These are phyloP conservation scores for Xerocomus brunneocitrinus DNA, from an alignment of 768 basidiomycete genomes.

Conservation along the genomic window DNA sequence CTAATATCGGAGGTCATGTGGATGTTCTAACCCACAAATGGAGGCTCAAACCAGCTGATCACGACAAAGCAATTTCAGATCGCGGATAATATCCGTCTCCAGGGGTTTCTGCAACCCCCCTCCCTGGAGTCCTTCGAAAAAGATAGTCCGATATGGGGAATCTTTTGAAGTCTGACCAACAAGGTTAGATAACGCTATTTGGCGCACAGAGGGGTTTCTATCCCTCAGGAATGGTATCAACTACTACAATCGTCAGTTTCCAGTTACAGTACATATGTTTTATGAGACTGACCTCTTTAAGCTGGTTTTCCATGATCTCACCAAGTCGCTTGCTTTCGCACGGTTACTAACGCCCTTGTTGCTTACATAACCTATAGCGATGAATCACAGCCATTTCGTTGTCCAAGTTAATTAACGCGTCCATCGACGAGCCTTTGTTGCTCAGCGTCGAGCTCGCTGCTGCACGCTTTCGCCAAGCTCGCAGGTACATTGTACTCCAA, in stretches of 20 bases:
- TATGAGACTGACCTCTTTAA: constrained; percentile 34
- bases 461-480: too few species aligned
- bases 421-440: constrained; percentile 4
- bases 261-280: background rate
- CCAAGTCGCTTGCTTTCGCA: constrained; percentile 14
- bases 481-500: background rate
- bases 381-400: background rate
- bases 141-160: constrained; percentile 68
- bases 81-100: constrained; percentile 67
- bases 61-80: constrained; percentile 81
- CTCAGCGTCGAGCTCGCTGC: background rate
- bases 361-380: constrained; percentile 20
- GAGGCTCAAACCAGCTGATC: constrained; percentile 69
- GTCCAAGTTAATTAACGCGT: constrained; percentile 20
- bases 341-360: constrained; percentile 3
- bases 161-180: constrained; percentile 72
- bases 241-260: constrained; percentile 36
- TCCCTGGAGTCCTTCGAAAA: constrained; percentile 57
- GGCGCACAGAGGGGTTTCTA: constrained; percentile 81
- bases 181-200: constrained; percentile 81
- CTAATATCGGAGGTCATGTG: constrained; percentile 38
- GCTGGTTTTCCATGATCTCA: constrained; percentile 34
- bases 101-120: constrained; percentile 55
- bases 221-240: constrained; percentile 83
- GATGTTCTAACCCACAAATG: constrained; percentile 17